Percentiles rank a stretch among this genome's conserved stretches.
Conservation (phyloP, 2,329 filamentous ascomycete species). For the Nemania diffusa region DNA sequence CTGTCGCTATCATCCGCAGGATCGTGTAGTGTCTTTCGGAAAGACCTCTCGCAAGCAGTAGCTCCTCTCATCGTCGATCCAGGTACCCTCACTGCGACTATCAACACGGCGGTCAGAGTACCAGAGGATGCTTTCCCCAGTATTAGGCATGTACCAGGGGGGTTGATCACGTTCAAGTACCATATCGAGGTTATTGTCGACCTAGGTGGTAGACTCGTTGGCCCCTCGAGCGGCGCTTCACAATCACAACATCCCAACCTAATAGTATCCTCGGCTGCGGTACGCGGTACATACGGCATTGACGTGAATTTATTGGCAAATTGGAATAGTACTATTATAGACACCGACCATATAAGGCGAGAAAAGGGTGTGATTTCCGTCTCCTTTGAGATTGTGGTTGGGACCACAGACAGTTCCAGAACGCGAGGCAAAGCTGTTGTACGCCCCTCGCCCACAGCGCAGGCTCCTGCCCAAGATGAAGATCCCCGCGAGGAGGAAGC, state of each 20-base stretch:
- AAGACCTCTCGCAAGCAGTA: conserved; percentile 90
- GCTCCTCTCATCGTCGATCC: conserved; percentile 91
- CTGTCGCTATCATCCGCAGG: conserved; percentile 87
- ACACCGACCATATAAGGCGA: conserved; percentile 85
- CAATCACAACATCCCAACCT: conserved; percentile 55
- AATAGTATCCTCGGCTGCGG: conserved; percentile 50
- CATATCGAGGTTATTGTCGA: conserved; percentile 93
- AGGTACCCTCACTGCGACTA: conserved; percentile 76
- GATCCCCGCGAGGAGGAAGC: conserved; percentile 36
- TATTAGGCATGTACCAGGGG: conserved; percentile 86
- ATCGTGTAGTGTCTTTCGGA: conserved; percentile 92
- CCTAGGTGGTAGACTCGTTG: conserved; percentile 82
- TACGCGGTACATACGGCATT: conserved; percentile 50
- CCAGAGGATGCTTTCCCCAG: conserved; percentile 94
- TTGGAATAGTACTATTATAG: conserved; percentile 77
- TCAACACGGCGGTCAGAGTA: conserved; percentile 85
- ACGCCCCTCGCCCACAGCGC: conserved; percentile 40
- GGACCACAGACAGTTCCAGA: conserved; percentile 76
- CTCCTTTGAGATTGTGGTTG: conserved; percentile 86
- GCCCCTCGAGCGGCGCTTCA: conserved; percentile 60
- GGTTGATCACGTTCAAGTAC: conserved; percentile 96
- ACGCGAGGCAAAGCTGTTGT: conserved; percentile 45
- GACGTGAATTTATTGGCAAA: conserved; percentile 60
- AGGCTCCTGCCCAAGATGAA: conserved; percentile 38
- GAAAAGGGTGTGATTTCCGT: conserved; percentile 93